These are phyloP conservation scores for Acarospora socialis DNA, from an alignment of 2,329 filamentous ascomycete genomes.

Conservation along the genomic window DNA sequence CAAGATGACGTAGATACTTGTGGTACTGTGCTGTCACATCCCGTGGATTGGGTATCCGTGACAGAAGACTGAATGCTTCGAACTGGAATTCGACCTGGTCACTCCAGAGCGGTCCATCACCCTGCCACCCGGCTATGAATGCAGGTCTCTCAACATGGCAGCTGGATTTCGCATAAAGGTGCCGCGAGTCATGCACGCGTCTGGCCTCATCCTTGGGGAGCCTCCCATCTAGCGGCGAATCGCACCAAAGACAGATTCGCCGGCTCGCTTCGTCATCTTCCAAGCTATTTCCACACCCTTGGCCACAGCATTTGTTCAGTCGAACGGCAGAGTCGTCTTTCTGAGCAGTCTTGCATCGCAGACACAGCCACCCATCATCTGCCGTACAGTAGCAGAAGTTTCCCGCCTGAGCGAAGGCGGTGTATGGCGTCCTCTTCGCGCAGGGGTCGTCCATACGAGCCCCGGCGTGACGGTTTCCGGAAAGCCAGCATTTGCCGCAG, in stretches of 20 bases:
- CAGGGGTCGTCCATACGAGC: background rate
- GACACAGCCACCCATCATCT: conserved; percentile 9
- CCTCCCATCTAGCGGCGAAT: conserved; percentile 5
- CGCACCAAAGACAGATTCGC: conserved; percentile 11
- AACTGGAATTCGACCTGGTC: too few species aligned
- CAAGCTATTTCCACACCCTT: conserved; percentile 4
- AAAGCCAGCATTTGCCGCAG: conserved; percentile 7
- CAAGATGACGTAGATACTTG: too few species aligned
- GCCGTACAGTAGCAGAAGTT: conserved; percentile 9
- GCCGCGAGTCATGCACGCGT: conserved; percentile 9
- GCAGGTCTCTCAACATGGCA: too few species aligned
- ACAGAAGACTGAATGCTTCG: too few species aligned
- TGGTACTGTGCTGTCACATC: too few species aligned
- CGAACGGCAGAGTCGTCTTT: conserved; percentile 1
- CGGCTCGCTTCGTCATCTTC: background rate
- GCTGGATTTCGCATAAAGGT: conserved; percentile 10
- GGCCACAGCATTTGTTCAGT: conserved; percentile 6
- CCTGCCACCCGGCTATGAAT: too few species aligned
- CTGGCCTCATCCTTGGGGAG: conserved; percentile 7
- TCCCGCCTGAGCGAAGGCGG: background rate
- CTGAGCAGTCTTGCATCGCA: conserved; percentile 9
- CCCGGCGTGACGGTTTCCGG: conserved; percentile 5
- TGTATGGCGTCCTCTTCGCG: background rate
- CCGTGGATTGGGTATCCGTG: too few species aligned
- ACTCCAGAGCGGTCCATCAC: too few species aligned